Conservation (phyloP, 2,329 filamentous ascomycete genomes). For the Bipolaris victoriae region DNA sequence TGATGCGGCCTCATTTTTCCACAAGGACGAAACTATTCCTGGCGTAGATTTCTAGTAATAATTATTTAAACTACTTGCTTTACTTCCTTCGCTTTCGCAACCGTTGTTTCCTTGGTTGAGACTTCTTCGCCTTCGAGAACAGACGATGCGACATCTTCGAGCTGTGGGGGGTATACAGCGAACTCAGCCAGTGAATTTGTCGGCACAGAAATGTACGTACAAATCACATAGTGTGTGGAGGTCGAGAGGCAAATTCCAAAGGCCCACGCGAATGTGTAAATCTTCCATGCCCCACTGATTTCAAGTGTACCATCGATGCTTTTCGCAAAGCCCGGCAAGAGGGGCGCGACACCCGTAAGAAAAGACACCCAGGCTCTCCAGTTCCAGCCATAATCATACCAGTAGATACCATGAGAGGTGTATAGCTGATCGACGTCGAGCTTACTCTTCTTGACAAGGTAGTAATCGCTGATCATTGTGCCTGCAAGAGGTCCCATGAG, state of each 20-base stretch:
- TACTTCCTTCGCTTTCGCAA: slow-evolving; percentile 38
- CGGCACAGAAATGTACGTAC: slow-evolving; percentile 49
- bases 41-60: neutral
- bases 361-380: slow-evolving; percentile 45
- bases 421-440: slow-evolving; percentile 46
- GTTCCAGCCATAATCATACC: slow-evolving; percentile 43
- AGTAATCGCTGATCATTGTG: slow-evolving; percentile 46
- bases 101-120: slow-evolving; percentile 25
- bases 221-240: slow-evolving; percentile 49
- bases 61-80: slow-evolving; percentile 19
- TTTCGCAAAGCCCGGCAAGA: slow-evolving; percentile 50
- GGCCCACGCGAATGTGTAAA: slow-evolving; percentile 53
- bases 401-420: slow-evolving; percentile 41
- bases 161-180: slow-evolving; percentile 48
- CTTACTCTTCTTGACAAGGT: slow-evolving; percentile 45
- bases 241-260: slow-evolving; percentile 50
- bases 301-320: slow-evolving; percentile 47
- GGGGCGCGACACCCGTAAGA: slow-evolving; percentile 39
- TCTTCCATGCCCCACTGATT: slow-evolving; percentile 51
- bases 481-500: slow-evolving; percentile 47
- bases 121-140: slow-evolving; percentile 32
- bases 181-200: slow-evolving; percentile 43
- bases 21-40: neutral
- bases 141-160: slow-evolving; percentile 31
- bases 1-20: neutral